phyloP scores from a whole-genome alignment of 2,329 filamentous ascomycete species.

The Didymella arachidicola region DNA sequence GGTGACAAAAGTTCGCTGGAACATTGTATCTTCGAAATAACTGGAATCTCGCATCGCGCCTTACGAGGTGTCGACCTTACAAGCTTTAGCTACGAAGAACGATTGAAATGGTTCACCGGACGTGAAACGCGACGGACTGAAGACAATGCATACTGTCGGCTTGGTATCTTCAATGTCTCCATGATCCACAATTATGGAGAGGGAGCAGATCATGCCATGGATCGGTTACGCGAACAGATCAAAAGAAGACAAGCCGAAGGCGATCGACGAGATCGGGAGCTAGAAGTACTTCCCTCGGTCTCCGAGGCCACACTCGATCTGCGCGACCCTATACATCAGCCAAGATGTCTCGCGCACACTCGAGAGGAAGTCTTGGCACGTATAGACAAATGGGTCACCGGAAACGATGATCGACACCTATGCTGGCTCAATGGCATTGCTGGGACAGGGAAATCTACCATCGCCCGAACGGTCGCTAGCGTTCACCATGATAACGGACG shows the following conservation, averaged over 20 bases:
- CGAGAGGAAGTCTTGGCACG: slow-evolving; percentile 33
- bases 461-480: slow-evolving; percentile 33
- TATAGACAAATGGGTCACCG: slow-evolving; percentile 32
- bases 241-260: no score
- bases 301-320: no score
- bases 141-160: slow-evolving; percentile 26
- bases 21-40: slow-evolving; percentile 14
- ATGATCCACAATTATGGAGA: slow-evolving; percentile 29
- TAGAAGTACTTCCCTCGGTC: no score
- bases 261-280: no score
- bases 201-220: no score
- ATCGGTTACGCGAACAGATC: no score
- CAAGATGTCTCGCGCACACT: slow-evolving; percentile 35
- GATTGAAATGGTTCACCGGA: no score
- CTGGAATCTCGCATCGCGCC: slow-evolving; percentile 16
- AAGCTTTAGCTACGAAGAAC: not conserved
- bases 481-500: slow-evolving; percentile 7
- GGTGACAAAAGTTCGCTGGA: slow-evolving; percentile 15
- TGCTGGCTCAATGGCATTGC: slow-evolving; percentile 44
- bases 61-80: slow-evolving; percentile 12
- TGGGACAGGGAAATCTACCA: slow-evolving; percentile 23
- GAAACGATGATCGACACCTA: slow-evolving; percentile 27
- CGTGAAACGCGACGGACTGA: slow-evolving; percentile 21
- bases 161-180: slow-evolving; percentile 24
- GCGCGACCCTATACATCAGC: not conserved